phyloP scores from a whole-genome alignment of 140 eudicot genomes.

The Stevia rebaudiana region DNA sequence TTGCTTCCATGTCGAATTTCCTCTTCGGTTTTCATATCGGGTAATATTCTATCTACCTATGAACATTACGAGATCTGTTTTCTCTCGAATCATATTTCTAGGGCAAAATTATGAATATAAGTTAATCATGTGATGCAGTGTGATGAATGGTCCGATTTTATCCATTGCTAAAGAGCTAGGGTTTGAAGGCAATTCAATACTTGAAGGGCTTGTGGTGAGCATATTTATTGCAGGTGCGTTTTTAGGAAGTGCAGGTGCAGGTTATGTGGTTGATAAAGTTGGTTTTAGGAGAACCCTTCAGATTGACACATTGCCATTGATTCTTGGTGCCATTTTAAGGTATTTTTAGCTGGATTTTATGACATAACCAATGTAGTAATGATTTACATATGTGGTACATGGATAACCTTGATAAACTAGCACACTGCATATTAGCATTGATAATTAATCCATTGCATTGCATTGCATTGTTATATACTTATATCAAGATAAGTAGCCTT shows the following conservation, averaged over 20 bases:
- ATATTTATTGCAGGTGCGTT: slow-evolving; percentile 88
- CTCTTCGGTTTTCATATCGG: slow-evolving; percentile 88
- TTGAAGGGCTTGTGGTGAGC: slow-evolving; percentile 90
- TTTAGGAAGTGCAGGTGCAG: slow-evolving; percentile 66
- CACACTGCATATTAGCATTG: not conserved
- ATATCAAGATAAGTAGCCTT: not conserved
- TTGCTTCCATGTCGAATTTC: slow-evolving; percentile 84
- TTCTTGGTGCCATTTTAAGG: slow-evolving; percentile 78
- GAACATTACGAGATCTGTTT: not conserved
- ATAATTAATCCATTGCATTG: not conserved
- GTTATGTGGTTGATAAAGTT: slow-evolving; percentile 63
- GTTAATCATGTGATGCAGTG: slow-evolving; percentile 39
- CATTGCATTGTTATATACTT: not conserved
- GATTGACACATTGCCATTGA: slow-evolving; percentile 68
- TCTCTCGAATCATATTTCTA: not conserved
- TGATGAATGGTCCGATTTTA: slow-evolving; percentile 84
- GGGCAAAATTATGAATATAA: not conserved
- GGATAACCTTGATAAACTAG: not conserved
- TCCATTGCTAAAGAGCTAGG: slow-evolving; percentile 76
- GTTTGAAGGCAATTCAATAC: slow-evolving; percentile 73
- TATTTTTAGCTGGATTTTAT: slow-evolving; percentile 16
- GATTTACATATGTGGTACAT: not conserved
- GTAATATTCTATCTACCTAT: slow-evolving; percentile 17
- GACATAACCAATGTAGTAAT: not conserved
- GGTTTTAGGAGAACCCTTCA: slow-evolving; percentile 82